Conservation (phyloP, 345 rosid genomes). For the Laguncularia racemosa region DNA sequence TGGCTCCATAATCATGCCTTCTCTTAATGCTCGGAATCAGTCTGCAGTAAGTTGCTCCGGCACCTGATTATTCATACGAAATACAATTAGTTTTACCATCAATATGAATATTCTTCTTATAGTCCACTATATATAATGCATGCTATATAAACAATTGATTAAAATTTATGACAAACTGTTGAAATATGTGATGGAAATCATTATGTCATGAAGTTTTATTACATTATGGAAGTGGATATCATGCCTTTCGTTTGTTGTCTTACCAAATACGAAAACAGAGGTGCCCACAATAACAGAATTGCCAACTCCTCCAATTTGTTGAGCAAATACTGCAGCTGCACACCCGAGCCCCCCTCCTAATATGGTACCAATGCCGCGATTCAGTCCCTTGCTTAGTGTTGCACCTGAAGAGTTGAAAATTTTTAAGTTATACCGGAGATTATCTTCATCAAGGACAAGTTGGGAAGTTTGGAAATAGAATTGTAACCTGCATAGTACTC, state of each 20-base stretch:
- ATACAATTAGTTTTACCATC: too few species aligned
- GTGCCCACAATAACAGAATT: constrained; percentile 29
- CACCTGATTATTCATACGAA: constrained; percentile 23
- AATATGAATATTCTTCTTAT: too few species aligned
- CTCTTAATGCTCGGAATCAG: constrained; percentile 47
- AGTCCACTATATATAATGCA: too few species aligned
- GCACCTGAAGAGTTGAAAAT: constrained; percentile 34
- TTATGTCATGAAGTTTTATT: too few species aligned
- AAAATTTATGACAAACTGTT: too few species aligned
- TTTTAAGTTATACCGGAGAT: not conserved
- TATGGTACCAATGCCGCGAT: constrained; percentile 57
- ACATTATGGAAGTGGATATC: not conserved
- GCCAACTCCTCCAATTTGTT: constrained; percentile 36
- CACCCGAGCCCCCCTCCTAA: constrained; percentile 60
- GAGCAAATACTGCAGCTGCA: constrained; percentile 38
- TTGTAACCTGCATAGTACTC: constrained; percentile 61
- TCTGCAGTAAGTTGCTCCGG: constrained; percentile 61
- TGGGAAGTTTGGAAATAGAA: not conserved
- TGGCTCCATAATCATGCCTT: constrained; percentile 58
- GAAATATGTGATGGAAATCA: too few species aligned
- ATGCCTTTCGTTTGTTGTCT: constrained; percentile 1
- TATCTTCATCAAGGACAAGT: not conserved
- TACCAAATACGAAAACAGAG: constrained; percentile 47
- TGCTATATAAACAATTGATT: too few species aligned
- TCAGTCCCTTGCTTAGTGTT: constrained; percentile 62